Base-by-base conservation (phyloP, 78 protist genomes). In the Emiliania huxleyi region DNA sequence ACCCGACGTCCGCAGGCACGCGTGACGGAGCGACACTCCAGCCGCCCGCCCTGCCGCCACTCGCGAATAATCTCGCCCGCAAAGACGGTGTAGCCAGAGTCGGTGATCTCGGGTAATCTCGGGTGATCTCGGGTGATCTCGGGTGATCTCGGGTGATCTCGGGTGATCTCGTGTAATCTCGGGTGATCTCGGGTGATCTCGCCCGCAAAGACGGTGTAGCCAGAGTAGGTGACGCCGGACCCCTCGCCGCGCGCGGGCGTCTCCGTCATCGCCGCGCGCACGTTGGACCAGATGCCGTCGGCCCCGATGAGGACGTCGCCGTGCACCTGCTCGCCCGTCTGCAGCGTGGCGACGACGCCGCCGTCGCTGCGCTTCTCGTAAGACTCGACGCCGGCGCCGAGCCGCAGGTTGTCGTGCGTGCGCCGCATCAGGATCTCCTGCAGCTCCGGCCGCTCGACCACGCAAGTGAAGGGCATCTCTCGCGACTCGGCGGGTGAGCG, bases 161-260 rank as follows among this genome's bases (percentile, higher is more conserved):
- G n/a, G n/a, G n/a, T n/a, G n/a, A n/a, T n/a, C n/a, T n/a, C n/a
- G n/a, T n/a, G n/a, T n/a, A n/a, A n/a, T n/a, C n/a, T n/a, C n/a
- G n/a, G n/a, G n/a, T n/a, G n/a, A n/a, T n/a, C n/a, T n/a, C n/a
- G n/a, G n/a, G n/a, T n/a, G n/a, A n/a, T n/a, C n/a, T n/a, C n/a
- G 85, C 85, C 87, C 33, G 87, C 87, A 52, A 79, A 79, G 52
- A 79, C 87, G 37, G 87, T 79, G 87, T 79, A 79, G 26, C 87
- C 87, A 37, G 87, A 79, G 52, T 79, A 79, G 18, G 48, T 43
- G 22, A 43, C 87, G 18, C 55, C 52, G 33, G 40, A 2, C 15
- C 52, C 87, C 1, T 40, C 37, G 87, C 87, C 87, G 37, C 52
- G 46, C 37, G 52, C 35, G 3, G 87, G 87, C 49, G 3, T 11